Evolutionary conservation across 371 early-diverging fungal species (phyloP).

Genomic region (Mucor velutinosus): DNA sequence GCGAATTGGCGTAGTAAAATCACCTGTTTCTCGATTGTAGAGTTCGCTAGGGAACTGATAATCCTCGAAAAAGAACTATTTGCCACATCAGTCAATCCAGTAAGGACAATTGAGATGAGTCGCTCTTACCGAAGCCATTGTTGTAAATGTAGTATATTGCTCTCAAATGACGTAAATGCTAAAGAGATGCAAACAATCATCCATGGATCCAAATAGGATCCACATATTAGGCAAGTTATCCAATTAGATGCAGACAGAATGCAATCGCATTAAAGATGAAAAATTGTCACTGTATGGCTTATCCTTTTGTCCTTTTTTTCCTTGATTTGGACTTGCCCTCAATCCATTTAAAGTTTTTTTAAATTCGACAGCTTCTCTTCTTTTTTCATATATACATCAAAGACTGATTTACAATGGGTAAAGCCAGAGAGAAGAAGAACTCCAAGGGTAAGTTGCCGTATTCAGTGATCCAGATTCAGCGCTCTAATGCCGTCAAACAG

Average conservation of each 20-base stretch:
- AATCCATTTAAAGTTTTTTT: conserved; percentile 1
- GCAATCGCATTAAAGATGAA: background rate
- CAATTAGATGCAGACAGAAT: background rate
- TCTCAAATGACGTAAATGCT: conserved; percentile 3
- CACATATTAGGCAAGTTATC: background rate
- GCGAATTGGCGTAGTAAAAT: conserved; percentile 55
- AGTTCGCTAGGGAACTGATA: conserved; percentile 60
- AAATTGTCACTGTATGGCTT: background rate
- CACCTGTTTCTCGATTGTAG: conserved; percentile 48
- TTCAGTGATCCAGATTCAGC: background rate
- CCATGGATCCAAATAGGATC: background rate
- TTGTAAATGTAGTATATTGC: background rate
- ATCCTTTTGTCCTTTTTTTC: background rate
- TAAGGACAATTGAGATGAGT: background rate
- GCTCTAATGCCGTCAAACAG: conserved; percentile 29
- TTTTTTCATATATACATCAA: background rate
- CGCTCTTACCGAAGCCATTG: conserved; percentile 7
- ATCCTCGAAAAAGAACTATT: conserved; percentile 55
- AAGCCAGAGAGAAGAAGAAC: conserved; percentile 52
- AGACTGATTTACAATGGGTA: conserved; percentile 31
- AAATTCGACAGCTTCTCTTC: background rate
- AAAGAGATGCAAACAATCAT: background rate
- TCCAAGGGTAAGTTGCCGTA: conserved; percentile 41
- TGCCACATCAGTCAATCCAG: background rate
- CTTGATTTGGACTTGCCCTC: background rate